Conservation (phyloP, 2,329 filamentous ascomycete genomes). For the Sporothrix humicola region DNA sequence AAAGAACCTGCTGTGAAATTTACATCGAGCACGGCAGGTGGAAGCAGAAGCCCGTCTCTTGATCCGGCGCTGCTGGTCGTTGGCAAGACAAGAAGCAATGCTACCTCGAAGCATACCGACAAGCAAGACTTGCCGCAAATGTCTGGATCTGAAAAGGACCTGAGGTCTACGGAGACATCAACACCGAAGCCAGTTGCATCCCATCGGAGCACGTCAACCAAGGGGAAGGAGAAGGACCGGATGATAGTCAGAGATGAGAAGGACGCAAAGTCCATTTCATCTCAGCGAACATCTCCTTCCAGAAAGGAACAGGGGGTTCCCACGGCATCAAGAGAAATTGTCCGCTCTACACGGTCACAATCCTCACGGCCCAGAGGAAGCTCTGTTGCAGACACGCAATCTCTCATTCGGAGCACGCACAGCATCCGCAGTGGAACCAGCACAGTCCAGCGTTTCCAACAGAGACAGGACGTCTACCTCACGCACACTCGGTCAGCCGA, state of each 20-base stretch:
- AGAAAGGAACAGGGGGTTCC: neutral
- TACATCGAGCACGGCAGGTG: neutral
- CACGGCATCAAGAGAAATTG: neutral
- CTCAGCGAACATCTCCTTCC: neutral
- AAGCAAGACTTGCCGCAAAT: too few species aligned
- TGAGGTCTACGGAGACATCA: neutral
- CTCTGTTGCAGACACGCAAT: neutral
- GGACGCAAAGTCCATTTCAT: neutral
- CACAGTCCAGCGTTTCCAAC: neutral
- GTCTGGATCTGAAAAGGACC: neutral
- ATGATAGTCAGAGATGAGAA: too few species aligned
- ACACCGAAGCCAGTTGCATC: neutral
- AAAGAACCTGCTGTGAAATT: neutral
- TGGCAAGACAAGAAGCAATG: neutral
- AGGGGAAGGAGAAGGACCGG: neutral
- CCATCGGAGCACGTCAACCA: neutral
- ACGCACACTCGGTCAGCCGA: conserved; percentile 50
- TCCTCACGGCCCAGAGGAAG: neutral
- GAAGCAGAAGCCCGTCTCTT: conserved; percentile 3
- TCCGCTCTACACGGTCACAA: neutral
- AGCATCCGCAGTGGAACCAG: neutral
- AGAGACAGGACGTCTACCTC: conserved; percentile 49
- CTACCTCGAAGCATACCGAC: neutral
- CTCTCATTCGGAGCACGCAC: neutral
- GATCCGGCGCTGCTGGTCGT: neutral